Conservation (phyloP, 441 rosid genomes). For the Biscutella laevigata region DNA sequence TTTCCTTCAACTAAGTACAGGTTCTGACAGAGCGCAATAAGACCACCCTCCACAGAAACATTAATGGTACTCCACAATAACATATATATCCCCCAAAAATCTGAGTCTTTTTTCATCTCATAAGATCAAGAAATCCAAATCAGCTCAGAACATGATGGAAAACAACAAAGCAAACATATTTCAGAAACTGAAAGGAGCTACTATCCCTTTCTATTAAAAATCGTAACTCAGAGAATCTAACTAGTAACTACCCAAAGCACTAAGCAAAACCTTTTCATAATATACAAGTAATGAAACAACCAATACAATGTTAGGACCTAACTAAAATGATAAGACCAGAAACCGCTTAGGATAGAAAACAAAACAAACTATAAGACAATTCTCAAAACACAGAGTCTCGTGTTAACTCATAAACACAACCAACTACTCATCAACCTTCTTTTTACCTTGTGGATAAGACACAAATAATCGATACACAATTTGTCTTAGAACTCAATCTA, state of each 20-base stretch:
- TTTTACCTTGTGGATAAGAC: too few species aligned
- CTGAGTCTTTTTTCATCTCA: not conserved
- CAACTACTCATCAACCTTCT: too few species aligned
- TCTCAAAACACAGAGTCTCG: too few species aligned
- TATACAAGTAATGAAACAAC: constrained; percentile 4
- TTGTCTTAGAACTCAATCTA: not conserved
- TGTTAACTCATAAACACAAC: too few species aligned
- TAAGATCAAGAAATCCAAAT: not conserved
- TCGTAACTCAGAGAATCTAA: too few species aligned
- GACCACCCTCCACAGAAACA: not conserved
- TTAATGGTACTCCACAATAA: not conserved
- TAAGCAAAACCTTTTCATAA: not conserved
- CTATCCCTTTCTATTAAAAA: not conserved
- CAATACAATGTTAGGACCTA: not conserved
- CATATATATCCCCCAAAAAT: not conserved
- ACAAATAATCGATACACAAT: too few species aligned
- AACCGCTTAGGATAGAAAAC: too few species aligned
- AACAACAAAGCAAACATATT: not conserved
- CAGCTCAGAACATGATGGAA: not conserved
- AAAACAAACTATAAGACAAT: too few species aligned
- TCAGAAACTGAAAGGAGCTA: not conserved
- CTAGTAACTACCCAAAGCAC: too few species aligned
- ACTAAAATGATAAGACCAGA: not conserved
- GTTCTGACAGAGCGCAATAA: not conserved
- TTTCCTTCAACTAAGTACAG: not conserved